phyloP scores from a whole-genome alignment of 805 yeast species.

The Yarrowia alimentaria region DNA sequence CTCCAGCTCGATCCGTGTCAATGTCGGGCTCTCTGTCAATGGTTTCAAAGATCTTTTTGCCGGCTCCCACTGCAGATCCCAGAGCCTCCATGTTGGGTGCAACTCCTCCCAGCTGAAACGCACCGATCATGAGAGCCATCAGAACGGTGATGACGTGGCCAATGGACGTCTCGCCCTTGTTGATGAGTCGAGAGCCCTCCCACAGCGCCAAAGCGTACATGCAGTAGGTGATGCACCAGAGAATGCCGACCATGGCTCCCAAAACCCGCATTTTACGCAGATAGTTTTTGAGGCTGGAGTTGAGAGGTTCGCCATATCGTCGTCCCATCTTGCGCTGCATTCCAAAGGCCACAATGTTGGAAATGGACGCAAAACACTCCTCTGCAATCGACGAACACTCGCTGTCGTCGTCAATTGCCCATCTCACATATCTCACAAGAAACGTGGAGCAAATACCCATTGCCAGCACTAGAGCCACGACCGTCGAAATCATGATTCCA shows the following conservation, averaged over 20 bases:
- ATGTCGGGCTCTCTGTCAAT: slow-evolving; percentile 45
- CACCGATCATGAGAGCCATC: slow-evolving; percentile 45
- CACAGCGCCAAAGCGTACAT: slow-evolving; percentile 45
- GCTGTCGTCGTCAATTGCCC: slow-evolving; percentile 34
- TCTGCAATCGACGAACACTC: slow-evolving; percentile 45
- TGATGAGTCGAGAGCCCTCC: slow-evolving; percentile 45
- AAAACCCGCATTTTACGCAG: slow-evolving; percentile 36
- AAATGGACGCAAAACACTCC: slow-evolving; percentile 43
- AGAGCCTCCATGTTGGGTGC: slow-evolving; percentile 44
- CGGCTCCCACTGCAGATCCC: slow-evolving; percentile 45
- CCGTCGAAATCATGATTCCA: slow-evolving; percentile 40
- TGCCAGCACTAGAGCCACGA: slow-evolving; percentile 37
- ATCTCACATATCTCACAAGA: slow-evolving; percentile 36
- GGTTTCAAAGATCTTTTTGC: slow-evolving; percentile 44
- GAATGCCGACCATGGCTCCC: slow-evolving; percentile 40
- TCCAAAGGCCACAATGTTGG: slow-evolving; percentile 46
- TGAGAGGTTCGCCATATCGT: slow-evolving; percentile 38
- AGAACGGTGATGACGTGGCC: slow-evolving; percentile 43
- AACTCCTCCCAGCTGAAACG: slow-evolving; percentile 44
- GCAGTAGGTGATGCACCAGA: slow-evolving; percentile 41
- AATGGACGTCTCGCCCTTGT: slow-evolving; percentile 38
- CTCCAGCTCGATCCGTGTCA: slow-evolving; percentile 39
- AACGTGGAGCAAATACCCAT: slow-evolving; percentile 39
- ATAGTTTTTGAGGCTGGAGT: slow-evolving; percentile 34
- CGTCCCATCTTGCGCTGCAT: slow-evolving; percentile 41